Percentiles rank a stretch among this genome's conserved stretches.
phyloP scores from a whole-genome alignment of 2,329 filamentous ascomycete genomes.

The Penicillium digitatum region DNA sequence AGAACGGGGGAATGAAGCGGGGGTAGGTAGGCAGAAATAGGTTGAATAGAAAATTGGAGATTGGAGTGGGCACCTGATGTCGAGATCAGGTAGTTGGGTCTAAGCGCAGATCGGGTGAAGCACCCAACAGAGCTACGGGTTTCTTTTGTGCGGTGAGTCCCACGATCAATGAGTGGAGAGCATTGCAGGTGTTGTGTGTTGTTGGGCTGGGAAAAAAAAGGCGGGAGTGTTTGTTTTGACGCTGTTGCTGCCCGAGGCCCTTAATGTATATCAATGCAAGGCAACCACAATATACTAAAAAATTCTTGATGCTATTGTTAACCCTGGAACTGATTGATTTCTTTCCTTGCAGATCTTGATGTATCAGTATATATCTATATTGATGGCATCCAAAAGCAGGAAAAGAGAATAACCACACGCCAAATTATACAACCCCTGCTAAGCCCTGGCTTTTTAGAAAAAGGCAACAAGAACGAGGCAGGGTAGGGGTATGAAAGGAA shows the following conservation, averaged over 20 bases:
- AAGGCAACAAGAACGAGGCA: background rate
- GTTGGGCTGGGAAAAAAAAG: conserved; percentile 15
- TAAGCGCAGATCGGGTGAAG: conserved; percentile 20
- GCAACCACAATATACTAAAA: background rate
- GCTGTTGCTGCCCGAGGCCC: conserved; percentile 25
- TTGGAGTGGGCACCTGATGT: conserved; percentile 27
- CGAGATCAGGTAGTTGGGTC: conserved; percentile 24
- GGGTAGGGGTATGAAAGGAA: conserved; percentile 4
- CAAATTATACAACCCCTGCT: conserved; percentile 5
- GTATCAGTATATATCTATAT: conserved; percentile 5
- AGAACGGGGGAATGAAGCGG: background rate
- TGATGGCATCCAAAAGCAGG: conserved; percentile 12
- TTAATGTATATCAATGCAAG: conserved; percentile 2
- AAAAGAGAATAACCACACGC: background rate
- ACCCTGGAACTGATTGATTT: background rate
- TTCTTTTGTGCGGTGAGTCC: conserved; percentile 6
- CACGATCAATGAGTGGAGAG: conserved; percentile 9
- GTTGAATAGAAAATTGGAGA: conserved; percentile 7
- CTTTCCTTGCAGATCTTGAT: conserved; percentile 3
- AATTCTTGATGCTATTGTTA: background rate
- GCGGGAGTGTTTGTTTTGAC: conserved; percentile 26
- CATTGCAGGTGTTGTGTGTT: background rate
- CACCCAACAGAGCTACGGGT: conserved; percentile 1
- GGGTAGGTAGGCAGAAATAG: conserved; percentile 1
- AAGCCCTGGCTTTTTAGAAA: conserved; percentile 1